Base-by-base conservation (phyloP, 352 stramenopile genomes). In the Globisporangium perplexum region DNA sequence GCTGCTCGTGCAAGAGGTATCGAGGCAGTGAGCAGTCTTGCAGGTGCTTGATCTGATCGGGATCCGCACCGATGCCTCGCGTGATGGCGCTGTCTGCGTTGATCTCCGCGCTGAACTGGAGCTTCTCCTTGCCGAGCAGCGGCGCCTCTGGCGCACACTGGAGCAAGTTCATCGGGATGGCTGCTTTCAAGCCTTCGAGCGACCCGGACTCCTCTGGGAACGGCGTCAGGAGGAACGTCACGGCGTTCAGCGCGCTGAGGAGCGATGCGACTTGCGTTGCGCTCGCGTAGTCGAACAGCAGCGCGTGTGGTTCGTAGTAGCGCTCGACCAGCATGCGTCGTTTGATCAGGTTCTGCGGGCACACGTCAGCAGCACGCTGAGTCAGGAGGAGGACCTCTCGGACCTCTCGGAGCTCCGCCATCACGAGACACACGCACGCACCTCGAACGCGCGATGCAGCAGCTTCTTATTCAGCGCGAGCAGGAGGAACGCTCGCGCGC, bases 391-490 rank as follows among this genome's bases (percentile, higher is more conserved):
- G n/a, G n/a, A n/a, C n/a, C n/a, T n/a, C n/a, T n/a, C n/a, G n/a
- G n/a, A n/a, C n/a, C n/a, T n/a, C n/a, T n/a, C n/a, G n/a, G n/a
- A n/a, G n/a, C n/a, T n/a, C n/a, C n/a, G n/a, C n/a, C n/a, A n/a
- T n/a, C n/a, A n/a, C n/a, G n/a, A n/a, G n/a, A n/a, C n/a, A 18
- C 33, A 39, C 3, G 15, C 10, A 42, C 22, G 1, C 24, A 39
- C 58, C 63, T 93, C 82, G 26, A 93, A 79, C 1, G 77, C 82
- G 28, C 74, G 75, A 35, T 88, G 82, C 10, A 93, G 69, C 31
- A 93, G 75, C 33, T 76, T 75, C 53, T 81, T 86, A 47, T 87
- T 93, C 44, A 93, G 62, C n/a, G 79, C 77, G 41, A 83, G 44
- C 18, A 83, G 66, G 8, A 93, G 55, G 46, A 90, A 75, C 2